phyloP scores from a whole-genome alignment of 2,329 filamentous ascomycete genomes.

The Hymenoscyphus repandus region DNA sequence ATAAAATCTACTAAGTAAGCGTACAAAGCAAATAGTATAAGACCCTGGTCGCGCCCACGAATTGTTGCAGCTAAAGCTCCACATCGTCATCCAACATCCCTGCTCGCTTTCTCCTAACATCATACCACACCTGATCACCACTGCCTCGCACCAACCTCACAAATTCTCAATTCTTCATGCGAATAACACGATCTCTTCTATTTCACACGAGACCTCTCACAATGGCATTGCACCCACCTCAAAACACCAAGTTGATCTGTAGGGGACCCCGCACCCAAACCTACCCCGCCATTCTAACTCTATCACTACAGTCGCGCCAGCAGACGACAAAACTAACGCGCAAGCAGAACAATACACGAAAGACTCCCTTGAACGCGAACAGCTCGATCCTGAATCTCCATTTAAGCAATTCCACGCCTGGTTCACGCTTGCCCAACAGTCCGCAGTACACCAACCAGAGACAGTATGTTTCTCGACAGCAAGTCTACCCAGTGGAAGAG shows the following conservation, averaged over 20 bases:
- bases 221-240: slow-evolving; percentile 28
- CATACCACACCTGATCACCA: background rate
- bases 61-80: no score
- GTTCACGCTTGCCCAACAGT: slow-evolving; percentile 68
- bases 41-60: no score
- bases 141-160: background rate
- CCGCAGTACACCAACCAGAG: slow-evolving; percentile 69
- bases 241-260: slow-evolving; percentile 29
- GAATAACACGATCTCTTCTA: slow-evolving; percentile 14
- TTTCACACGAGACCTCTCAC: slow-evolving; percentile 15
- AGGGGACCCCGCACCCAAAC: slow-evolving; percentile 4
- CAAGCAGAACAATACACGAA: slow-evolving; percentile 75
- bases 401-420: slow-evolving; percentile 83
- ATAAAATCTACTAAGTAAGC: no score
- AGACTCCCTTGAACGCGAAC: slow-evolving; percentile 53
- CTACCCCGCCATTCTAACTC: slow-evolving; percentile 1
- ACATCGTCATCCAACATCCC: background rate
- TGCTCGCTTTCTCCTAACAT: background rate
- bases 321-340: slow-evolving; percentile 48
- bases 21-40: no score
- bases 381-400: slow-evolving; percentile 59
- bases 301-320: slow-evolving; percentile 51
- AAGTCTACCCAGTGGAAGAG: slow-evolving; percentile 72
- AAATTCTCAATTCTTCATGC: slow-evolving; percentile 13
- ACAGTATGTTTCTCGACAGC: slow-evolving; percentile 86